These are phyloP conservation scores for Deinandra increscens DNA, from an alignment of 129 eudicot species.

Conservation along the genomic window DNA sequence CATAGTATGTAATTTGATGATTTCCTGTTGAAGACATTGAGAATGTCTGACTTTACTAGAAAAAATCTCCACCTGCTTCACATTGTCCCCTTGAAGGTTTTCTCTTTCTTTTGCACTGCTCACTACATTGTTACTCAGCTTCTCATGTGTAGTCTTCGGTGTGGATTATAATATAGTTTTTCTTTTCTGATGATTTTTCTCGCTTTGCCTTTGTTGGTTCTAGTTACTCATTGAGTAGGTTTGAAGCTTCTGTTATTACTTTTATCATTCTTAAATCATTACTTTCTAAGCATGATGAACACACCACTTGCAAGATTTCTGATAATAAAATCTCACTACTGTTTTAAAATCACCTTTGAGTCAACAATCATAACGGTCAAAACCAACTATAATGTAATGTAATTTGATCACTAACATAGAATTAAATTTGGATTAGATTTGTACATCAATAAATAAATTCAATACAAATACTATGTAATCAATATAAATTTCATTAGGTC, in stretches of 20 bases:
- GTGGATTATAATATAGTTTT: not conserved
- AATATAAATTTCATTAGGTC: no score
- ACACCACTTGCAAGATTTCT: slow-evolving; percentile 4
- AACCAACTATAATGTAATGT: not conserved
- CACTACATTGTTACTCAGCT: slow-evolving; percentile 8
- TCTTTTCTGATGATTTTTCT: not conserved
- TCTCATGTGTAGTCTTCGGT: slow-evolving; percentile 1
- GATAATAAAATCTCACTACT: not conserved
- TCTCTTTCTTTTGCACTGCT: not conserved
- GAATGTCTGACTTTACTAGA: slow-evolving; percentile 61
- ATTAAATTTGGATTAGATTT: not conserved
- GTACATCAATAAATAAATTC: no score
- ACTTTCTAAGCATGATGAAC: not conserved
- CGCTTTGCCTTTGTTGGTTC: slow-evolving; percentile 6
- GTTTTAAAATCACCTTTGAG: not conserved
- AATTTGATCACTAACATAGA: not conserved
- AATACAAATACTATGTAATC: no score
- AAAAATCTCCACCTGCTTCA: slow-evolving; percentile 62
- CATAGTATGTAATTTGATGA: slow-evolving; percentile 48
- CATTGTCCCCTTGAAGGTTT: slow-evolving; percentile 67
- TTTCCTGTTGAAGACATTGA: slow-evolving; percentile 83
- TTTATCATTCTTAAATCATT: not conserved
- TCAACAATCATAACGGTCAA: not conserved
- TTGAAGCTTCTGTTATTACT: slow-evolving; percentile 2
- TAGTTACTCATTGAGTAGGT: not conserved